phyloP scores from a whole-genome alignment of 192 early-diverging fungal species.

The Dispira simplex region DNA sequence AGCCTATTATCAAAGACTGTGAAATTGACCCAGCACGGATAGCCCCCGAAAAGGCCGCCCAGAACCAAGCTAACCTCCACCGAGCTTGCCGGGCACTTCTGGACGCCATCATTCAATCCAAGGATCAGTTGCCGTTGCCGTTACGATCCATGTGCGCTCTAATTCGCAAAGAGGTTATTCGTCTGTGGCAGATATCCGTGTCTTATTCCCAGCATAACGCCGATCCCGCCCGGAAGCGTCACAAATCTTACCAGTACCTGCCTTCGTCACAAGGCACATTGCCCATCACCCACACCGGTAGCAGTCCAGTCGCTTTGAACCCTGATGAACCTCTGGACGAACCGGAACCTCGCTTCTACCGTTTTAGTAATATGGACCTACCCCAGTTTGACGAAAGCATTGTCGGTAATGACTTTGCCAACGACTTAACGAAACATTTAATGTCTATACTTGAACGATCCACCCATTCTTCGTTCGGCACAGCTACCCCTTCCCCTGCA shows the following conservation, averaged over 20 bases:
- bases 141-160: conserved; percentile 26
- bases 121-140: conserved; percentile 23
- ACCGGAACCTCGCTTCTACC: conserved; percentile 17
- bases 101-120: conserved; percentile 26
- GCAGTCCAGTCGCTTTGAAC: no score
- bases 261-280: no score
- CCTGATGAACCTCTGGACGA: no score
- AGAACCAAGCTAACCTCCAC: conserved; percentile 28
- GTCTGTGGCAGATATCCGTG: conserved; percentile 17
- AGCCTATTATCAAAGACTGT: conserved; percentile 25
- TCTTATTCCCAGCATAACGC: conserved; percentile 12
- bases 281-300: no score
- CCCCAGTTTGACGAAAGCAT: neutral
- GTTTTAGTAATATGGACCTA: conserved; percentile 3
- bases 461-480: no score
- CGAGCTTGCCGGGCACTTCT: conserved; percentile 27
- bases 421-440: neutral
- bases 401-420: conserved; percentile 5
- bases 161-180: conserved; percentile 23
- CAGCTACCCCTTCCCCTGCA: no score
- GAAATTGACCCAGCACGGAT: conserved; percentile 29
- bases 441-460: neutral
- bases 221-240: conserved; percentile 7
- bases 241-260: conserved; percentile 14
- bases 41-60: conserved; percentile 15